Conservation (phyloP, 805 yeast genomes). For the Ogataea methanolica region DNA sequence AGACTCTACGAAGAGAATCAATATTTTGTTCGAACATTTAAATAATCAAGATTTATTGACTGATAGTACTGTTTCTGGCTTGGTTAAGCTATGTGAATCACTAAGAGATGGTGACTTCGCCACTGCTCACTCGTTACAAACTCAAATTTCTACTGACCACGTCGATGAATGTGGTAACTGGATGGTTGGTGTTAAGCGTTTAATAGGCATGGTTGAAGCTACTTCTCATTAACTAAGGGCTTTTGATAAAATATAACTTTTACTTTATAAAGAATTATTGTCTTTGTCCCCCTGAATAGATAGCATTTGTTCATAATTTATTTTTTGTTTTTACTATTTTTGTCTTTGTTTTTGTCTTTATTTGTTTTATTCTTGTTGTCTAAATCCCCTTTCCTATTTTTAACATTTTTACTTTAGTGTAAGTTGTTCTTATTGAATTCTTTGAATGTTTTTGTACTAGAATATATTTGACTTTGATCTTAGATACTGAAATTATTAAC, state of each 20-base stretch:
- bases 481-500: no score
- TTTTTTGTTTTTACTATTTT: neutral
- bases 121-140: constrained; percentile 52
- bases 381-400: no score
- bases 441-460: no score
- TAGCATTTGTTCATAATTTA: neutral
- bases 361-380: neutral
- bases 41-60: constrained; percentile 66
- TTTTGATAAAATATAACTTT: neutral
- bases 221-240: constrained; percentile 1
- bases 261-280: neutral
- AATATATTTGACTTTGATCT: no score
- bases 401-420: no score
- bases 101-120: constrained; percentile 51
- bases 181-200: constrained; percentile 87
- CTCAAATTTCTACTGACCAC: constrained; percentile 57
- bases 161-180: constrained; percentile 82
- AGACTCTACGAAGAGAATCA: constrained; percentile 81
- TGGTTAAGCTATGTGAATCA: constrained; percentile 47
- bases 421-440: no score
- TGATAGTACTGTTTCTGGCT: constrained; percentile 46
- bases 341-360: neutral
- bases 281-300: neutral
- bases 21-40: constrained; percentile 71
- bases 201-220: constrained; percentile 68